These are phyloP conservation scores for Podila epigama DNA, from an alignment of 192 early-diverging fungal species.

Conservation along the genomic window DNA sequence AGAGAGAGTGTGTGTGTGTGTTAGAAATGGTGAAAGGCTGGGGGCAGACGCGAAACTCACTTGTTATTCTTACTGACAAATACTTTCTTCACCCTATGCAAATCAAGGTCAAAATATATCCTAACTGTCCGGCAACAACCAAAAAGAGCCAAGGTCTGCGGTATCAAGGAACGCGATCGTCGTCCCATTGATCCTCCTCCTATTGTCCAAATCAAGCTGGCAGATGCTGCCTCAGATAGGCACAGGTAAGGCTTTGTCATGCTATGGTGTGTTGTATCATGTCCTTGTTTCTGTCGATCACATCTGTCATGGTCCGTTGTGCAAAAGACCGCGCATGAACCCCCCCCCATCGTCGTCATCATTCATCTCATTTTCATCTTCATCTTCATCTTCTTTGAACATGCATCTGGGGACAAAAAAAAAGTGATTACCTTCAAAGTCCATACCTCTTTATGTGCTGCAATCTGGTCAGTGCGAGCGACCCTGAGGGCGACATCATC, in stretches of 20 bases:
- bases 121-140: slow-evolving; percentile 87
- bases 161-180: slow-evolving; percentile 88
- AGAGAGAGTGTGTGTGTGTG: no score
- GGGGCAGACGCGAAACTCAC: no score
- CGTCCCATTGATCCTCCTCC: slow-evolving; percentile 83
- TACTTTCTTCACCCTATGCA: neutral
- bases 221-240: slow-evolving; percentile 35
- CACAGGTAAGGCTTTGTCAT: slow-evolving; percentile 34
- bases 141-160: slow-evolving; percentile 87
- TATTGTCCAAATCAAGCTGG: slow-evolving; percentile 66
- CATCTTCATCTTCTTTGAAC: no score
- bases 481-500: slow-evolving; percentile 70
- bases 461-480: slow-evolving; percentile 75
- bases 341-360: no score
- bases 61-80: neutral
- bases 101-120: slow-evolving; percentile 49
- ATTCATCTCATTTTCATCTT: no score
- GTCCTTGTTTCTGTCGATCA: no score
- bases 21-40: no score
- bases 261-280: no score
- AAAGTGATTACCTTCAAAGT: slow-evolving; percentile 67
- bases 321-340: no score
- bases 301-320: no score
- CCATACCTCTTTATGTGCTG: slow-evolving; percentile 97
- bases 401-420: no score